phyloP scores from a whole-genome alignment of 176 grass and related monocot species.

The Alopecurus myosuroides region DNA sequence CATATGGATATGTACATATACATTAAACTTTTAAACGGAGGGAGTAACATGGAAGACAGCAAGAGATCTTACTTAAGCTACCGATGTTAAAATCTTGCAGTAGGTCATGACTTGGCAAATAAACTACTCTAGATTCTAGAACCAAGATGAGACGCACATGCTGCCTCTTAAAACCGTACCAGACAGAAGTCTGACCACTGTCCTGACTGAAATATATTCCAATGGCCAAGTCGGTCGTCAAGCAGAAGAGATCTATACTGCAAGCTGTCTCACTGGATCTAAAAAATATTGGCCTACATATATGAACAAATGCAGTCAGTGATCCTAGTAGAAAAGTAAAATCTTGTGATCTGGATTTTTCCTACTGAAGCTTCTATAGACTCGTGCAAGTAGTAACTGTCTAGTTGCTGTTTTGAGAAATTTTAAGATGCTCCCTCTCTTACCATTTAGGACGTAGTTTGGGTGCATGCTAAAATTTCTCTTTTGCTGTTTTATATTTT shows the following conservation, averaged over 20 bases:
- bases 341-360: constrained; percentile 28
- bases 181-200: constrained; percentile 34
- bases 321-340: constrained; percentile 34
- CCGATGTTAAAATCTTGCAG: background rate
- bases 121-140: background rate
- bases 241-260: background rate
- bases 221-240: constrained; percentile 9
- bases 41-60: too few species aligned
- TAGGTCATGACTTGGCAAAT: background rate
- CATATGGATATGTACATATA: too few species aligned
- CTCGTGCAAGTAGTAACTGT: constrained; percentile 12
- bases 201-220: constrained; percentile 25
- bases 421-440: too few species aligned
- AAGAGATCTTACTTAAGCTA: constrained; percentile 17
- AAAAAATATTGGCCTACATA: background rate
- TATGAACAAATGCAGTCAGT: constrained; percentile 16
- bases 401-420: background rate
- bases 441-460: too few species aligned
- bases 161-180: background rate
- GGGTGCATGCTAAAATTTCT: too few species aligned
- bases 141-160: constrained; percentile 27
- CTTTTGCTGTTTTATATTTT: constrained; percentile 1
- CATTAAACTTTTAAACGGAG: too few species aligned
- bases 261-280: constrained; percentile 8
- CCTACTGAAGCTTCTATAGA: constrained; percentile 45